Percentiles rank a stretch among this genome's conserved stretches.
Evolutionary conservation across 148 eudicot genomes (phyloP).

Genomic region (Rhododendron vialii): DNA sequence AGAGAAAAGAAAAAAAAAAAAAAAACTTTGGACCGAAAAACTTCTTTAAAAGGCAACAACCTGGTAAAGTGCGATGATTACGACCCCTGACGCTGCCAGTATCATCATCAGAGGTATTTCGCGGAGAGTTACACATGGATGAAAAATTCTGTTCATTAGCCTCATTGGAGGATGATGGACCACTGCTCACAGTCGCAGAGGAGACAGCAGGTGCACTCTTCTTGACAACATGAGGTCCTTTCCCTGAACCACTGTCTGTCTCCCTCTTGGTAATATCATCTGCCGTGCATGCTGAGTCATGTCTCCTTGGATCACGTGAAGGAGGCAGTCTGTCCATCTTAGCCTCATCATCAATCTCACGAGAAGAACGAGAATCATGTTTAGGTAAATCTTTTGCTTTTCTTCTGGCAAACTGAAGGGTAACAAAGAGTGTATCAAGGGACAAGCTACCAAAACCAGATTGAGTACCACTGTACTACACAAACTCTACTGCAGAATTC

Average conservation of each 20-base stretch:
- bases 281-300: slow-evolving; percentile 34
- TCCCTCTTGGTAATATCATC: slow-evolving; percentile 48
- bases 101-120: slow-evolving; percentile 55
- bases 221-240: slow-evolving; percentile 33
- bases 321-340: slow-evolving; percentile 47
- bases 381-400: slow-evolving; percentile 55
- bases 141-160: slow-evolving; percentile 43
- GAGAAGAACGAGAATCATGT: slow-evolving; percentile 50
- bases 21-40: not conserved
- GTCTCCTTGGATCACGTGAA: slow-evolving; percentile 44
- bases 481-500: not conserved
- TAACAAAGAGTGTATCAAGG: not conserved
- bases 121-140: slow-evolving; percentile 37
- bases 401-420: slow-evolving; percentile 54
- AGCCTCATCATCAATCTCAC: slow-evolving; percentile 52
- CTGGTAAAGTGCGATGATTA: slow-evolving; percentile 81
- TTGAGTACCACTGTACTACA: not conserved
- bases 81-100: slow-evolving; percentile 36
- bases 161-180: slow-evolving; percentile 49
- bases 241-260: slow-evolving; percentile 32
- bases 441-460: not conserved
- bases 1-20: not conserved
- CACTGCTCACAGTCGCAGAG: slow-evolving; percentile 36
- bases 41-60: slow-evolving; percentile 31
- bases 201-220: slow-evolving; percentile 36